phyloP scores from a whole-genome alignment of 2,329 filamentous ascomycete species.

The Nothomitra cinnamomea region DNA sequence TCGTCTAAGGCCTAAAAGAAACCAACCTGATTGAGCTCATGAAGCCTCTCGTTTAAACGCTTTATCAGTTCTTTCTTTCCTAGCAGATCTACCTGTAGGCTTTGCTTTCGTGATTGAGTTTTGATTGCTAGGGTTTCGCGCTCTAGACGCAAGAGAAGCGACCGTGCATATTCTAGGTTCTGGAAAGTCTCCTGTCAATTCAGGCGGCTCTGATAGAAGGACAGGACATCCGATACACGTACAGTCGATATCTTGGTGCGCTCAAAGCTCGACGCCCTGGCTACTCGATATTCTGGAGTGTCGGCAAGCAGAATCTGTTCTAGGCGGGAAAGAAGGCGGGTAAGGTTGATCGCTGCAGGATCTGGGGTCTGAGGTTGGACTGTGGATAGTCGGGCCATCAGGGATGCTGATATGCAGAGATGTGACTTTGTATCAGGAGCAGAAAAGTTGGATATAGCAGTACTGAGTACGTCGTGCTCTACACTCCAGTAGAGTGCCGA shows the following conservation, averaged over 20 bases:
- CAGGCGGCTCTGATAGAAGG: conserved; percentile 1
- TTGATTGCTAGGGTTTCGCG: conserved; percentile 47
- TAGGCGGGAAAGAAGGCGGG: conserved; percentile 46
- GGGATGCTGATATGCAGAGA: too few relatives aligned
- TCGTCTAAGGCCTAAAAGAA: conserved; percentile 19
- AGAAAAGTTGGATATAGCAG: too few relatives aligned
- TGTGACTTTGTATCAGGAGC: too few relatives aligned
- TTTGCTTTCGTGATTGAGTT: conserved; percentile 38
- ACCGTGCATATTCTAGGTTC: conserved; percentile 58
- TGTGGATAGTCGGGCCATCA: conserved; percentile 2
- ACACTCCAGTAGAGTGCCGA: too few relatives aligned
- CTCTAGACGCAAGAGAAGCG: conserved; percentile 51
- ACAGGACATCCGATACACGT: conserved; percentile 15
- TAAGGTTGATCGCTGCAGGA: conserved; percentile 28
- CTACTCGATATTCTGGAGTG: conserved; percentile 38
- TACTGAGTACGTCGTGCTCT: too few relatives aligned
- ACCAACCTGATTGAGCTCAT: conserved; percentile 47
- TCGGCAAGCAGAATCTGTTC: conserved; percentile 47
- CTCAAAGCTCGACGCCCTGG: conserved; percentile 45
- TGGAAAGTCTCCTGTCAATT: conserved; percentile 17
- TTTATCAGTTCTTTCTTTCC: conserved; percentile 50
- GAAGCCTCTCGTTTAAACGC: conserved; percentile 44
- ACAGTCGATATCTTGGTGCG: conserved; percentile 40
- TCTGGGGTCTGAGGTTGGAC: not conserved
- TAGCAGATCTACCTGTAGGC: conserved; percentile 45